A percentile compares a stretch with the other conserved stretches of the same genome.
Conservation (phyloP, 1,284 basidiomycete genomes). For the Sanghuangporus baumii region DNA sequence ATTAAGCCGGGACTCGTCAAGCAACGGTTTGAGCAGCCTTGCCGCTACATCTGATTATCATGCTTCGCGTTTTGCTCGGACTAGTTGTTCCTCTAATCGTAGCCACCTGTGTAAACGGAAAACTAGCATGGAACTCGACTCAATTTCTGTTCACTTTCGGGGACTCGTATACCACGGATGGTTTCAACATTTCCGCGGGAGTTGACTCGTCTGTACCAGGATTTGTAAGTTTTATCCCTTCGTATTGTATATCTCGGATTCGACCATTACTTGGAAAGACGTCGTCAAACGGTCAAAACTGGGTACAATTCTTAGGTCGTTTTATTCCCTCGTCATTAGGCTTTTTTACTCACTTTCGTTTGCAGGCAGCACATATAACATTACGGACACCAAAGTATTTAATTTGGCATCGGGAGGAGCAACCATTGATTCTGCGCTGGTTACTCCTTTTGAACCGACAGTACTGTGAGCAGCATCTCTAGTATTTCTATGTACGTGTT, state of each 20-base stretch:
- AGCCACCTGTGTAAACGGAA: conserved; percentile 19
- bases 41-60: background rate
- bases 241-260: background rate
- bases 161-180: conserved; percentile 47
- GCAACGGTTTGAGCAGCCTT: background rate
- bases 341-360: background rate
- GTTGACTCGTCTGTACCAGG: conserved; percentile 48
- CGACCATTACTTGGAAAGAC: conserved; percentile 30
- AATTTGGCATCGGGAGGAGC: conserved; percentile 57
- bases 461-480: conserved; percentile 38
- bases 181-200: conserved; percentile 56
- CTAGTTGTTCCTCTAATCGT: background rate
- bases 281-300: conserved; percentile 60
- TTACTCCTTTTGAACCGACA: conserved; percentile 48
- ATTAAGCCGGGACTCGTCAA: background rate
- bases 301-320: conserved; percentile 50
- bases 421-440: conserved; percentile 55
- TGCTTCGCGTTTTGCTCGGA: background rate
- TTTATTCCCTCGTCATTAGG: background rate
- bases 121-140: conserved; percentile 37
- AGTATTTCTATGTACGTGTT: background rate
- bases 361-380: conserved; percentile 43
- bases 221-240: conserved; percentile 34
- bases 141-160: conserved; percentile 50
- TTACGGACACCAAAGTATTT: conserved; percentile 51